phyloP scores from a whole-genome alignment of 2,329 filamentous ascomycete species.

The Pseudogymnoascus sp. region DNA sequence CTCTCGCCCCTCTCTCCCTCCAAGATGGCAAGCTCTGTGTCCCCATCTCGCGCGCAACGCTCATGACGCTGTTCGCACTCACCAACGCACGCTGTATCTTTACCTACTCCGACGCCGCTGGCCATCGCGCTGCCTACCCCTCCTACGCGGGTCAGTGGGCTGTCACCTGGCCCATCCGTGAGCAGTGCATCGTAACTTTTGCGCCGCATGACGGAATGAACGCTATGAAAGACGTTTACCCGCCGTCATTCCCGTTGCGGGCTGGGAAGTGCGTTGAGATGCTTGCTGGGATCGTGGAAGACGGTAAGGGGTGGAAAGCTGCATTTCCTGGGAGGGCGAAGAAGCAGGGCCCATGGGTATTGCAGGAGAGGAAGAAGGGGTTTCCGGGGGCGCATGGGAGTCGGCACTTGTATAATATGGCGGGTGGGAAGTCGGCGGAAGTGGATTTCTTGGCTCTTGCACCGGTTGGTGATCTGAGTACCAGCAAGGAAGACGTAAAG shows the following conservation, averaged over 20 bases:
- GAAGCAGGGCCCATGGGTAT: slow-evolving; percentile 11
- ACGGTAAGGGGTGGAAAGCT: slow-evolving; percentile 15
- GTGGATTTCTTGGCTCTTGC: slow-evolving; percentile 27
- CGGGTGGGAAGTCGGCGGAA: slow-evolving; percentile 27
- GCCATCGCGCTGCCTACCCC: slow-evolving; percentile 28
- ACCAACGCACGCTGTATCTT: slow-evolving; percentile 27
- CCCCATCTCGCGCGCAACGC: slow-evolving; percentile 12
- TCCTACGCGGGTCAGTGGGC: slow-evolving; percentile 30
- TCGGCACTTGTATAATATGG: slow-evolving; percentile 30
- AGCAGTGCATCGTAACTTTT: slow-evolving; percentile 13
- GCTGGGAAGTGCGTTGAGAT: slow-evolving; percentile 23
- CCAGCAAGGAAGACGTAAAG: neutral
- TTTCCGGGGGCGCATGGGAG: slow-evolving; percentile 28
- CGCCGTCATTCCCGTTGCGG: slow-evolving; percentile 16
- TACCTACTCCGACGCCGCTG: slow-evolving; percentile 28
- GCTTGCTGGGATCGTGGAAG: slow-evolving; percentile 19
- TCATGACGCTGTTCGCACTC: slow-evolving; percentile 15
- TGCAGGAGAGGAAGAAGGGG: slow-evolving; percentile 21
- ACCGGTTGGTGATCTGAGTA: neutral
- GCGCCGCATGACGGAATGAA: slow-evolving; percentile 18
- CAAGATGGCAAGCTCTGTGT: slow-evolving; percentile 8
- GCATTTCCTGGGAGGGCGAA: slow-evolving; percentile 21
- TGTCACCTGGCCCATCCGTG: slow-evolving; percentile 30
- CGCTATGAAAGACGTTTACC: slow-evolving; percentile 18
- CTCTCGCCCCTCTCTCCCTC: neutral